A percentile compares a stretch with the other conserved stretches of the same genome.
Conservation (phyloP, 2,329 filamentous ascomycete species). For the Microthyrium microscopicum region DNA sequence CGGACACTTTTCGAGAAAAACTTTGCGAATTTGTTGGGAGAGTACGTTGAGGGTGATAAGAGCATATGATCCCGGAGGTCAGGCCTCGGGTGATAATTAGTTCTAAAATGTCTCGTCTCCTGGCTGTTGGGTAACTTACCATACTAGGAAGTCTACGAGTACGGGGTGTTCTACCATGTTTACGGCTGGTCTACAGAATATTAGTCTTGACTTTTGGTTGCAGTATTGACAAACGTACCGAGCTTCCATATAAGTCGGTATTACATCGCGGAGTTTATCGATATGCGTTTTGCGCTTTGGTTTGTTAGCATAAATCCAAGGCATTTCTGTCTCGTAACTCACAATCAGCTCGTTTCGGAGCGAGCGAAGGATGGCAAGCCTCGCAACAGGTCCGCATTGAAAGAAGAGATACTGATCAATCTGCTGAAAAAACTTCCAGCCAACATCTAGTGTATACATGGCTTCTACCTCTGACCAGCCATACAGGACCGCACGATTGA, state of each 20-base stretch:
- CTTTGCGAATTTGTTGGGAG: background rate
- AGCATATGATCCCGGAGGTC: slow-evolving; percentile 1
- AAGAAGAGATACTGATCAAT: slow-evolving; percentile 1
- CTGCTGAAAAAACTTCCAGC: background rate
- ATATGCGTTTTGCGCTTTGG: background rate
- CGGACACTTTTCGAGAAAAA: background rate
- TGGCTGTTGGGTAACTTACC: background rate
- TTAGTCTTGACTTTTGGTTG: background rate
- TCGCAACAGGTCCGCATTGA: background rate
- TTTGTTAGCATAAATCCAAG: background rate
- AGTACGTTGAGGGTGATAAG: background rate
- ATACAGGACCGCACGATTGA: background rate
- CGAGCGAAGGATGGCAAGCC: background rate
- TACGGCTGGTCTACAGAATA: background rate
- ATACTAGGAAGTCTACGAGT: slow-evolving; percentile 1
- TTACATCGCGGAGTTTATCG: no score
- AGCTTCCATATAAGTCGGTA: no score
- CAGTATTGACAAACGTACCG: no score
- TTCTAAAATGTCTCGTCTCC: background rate
- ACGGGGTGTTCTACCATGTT: background rate
- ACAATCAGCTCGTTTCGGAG: background rate
- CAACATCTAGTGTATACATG: background rate
- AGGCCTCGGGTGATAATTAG: background rate
- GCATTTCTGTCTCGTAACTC: background rate
- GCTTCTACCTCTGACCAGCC: background rate